A percentile compares a stretch with the other conserved stretches of the same genome.
Evolutionary conservation across 2,329 filamentous ascomycete species (phyloP).

Genomic region (Aspergillus neotritici): DNA sequence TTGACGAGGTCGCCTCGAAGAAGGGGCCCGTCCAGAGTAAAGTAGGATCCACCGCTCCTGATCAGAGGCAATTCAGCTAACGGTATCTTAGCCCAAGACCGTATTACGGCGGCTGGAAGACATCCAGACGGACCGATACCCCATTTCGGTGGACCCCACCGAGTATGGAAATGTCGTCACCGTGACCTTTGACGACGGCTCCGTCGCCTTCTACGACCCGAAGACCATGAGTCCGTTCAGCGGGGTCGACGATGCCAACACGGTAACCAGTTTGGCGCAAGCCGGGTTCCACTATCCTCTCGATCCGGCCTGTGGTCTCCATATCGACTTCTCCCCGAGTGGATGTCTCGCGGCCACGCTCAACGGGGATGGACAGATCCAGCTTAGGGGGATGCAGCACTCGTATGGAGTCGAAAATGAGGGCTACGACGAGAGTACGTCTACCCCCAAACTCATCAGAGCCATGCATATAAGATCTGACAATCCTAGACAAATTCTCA

Average conservation of each 20-base stretch:
- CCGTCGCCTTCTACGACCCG: slow-evolving; percentile 72
- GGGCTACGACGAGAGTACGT: slow-evolving; percentile 35
- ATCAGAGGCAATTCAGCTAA: slow-evolving; percentile 13
- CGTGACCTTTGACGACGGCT: slow-evolving; percentile 72
- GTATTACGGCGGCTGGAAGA: slow-evolving; percentile 62
- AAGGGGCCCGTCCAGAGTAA: slow-evolving; percentile 49
- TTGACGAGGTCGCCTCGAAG: slow-evolving; percentile 67
- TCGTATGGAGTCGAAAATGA: slow-evolving; percentile 34
- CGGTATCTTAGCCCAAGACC: slow-evolving; percentile 37
- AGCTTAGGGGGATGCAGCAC: slow-evolving; percentile 37
- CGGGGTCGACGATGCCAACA: slow-evolving; percentile 57
- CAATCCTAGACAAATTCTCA: slow-evolving; percentile 32
- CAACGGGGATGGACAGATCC: slow-evolving; percentile 35
- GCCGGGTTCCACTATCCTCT: slow-evolving; percentile 69
- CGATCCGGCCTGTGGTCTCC: slow-evolving; percentile 55
- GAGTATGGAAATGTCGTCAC: slow-evolving; percentile 68
- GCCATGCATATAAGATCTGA: slow-evolving; percentile 3
- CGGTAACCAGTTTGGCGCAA: slow-evolving; percentile 66
- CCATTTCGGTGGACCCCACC: slow-evolving; percentile 62
- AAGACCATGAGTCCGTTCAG: slow-evolving; percentile 65
- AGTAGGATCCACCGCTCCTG: slow-evolving; percentile 16
- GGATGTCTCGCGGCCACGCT: slow-evolving; percentile 36
- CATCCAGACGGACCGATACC: slow-evolving; percentile 61
- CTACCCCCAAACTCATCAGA: background rate
- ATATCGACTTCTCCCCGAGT: slow-evolving; percentile 42